Percentiles rank a stretch among this genome's conserved stretches.
phyloP scores from a whole-genome alignment of 192 early-diverging fungal genomes.

The Umbelopsis vinacea region DNA sequence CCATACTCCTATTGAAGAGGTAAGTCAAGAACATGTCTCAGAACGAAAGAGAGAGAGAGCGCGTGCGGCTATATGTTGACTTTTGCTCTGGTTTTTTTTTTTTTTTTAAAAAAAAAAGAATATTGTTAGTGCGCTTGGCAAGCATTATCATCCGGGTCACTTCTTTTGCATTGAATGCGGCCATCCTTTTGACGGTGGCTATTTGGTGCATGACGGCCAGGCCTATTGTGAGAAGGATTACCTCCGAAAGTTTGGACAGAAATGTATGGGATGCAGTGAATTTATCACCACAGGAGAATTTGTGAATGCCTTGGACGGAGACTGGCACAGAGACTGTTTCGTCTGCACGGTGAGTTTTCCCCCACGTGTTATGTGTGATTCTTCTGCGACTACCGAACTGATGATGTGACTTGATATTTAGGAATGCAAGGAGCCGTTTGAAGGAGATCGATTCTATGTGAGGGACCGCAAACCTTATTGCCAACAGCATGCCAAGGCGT shows the following conservation, averaged over 20 bases:
- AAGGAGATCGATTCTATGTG: constrained; percentile 45
- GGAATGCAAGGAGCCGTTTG: constrained; percentile 52
- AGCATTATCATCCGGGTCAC: constrained; percentile 58
- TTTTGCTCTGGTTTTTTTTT: background rate
- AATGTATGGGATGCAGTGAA: constrained; percentile 55
- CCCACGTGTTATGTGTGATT: background rate
- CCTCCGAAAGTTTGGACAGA: constrained; percentile 48
- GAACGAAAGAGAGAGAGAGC: too few species aligned
- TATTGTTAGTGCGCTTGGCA: constrained; percentile 52
- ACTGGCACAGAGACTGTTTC: constrained; percentile 65
- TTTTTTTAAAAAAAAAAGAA: too few species aligned
- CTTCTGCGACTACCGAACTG: background rate
- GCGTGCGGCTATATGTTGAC: too few species aligned
- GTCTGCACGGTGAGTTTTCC: constrained; percentile 52
- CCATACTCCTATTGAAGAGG: constrained; percentile 59
- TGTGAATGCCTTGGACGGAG: constrained; percentile 52
- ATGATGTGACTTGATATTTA: constrained; percentile 3
- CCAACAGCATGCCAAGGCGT: constrained; percentile 35
- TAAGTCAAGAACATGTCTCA: too few species aligned
- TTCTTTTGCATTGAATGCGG: constrained; percentile 65
- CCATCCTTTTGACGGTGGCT: constrained; percentile 53
- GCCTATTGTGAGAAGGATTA: constrained; percentile 66
- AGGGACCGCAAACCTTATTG: constrained; percentile 52
- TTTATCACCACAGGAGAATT: constrained; percentile 52
- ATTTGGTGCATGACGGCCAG: constrained; percentile 57